These are phyloP conservation scores for Zasmidium cellare DNA, from an alignment of 2,329 filamentous ascomycete species.

Conservation along the genomic window DNA sequence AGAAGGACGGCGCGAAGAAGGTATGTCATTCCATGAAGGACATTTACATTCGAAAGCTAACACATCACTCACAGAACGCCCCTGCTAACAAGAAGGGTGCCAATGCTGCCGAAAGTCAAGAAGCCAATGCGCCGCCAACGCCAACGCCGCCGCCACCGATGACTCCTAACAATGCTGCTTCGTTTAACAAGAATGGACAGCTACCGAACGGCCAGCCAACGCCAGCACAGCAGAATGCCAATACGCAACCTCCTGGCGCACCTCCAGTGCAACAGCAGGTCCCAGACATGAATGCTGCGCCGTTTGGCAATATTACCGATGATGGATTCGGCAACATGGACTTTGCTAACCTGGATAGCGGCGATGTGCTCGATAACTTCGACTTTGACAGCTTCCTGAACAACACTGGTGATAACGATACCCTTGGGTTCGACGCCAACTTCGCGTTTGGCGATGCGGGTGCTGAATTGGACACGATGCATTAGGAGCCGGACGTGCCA, in stretches of 20 bases:
- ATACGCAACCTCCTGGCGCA: slow-evolving; percentile 21
- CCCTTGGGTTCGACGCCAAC: slow-evolving; percentile 39
- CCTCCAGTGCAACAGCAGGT: slow-evolving; percentile 15
- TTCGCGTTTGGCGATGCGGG: slow-evolving; percentile 35
- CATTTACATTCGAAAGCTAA: neutral
- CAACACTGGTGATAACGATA: slow-evolving; percentile 49
- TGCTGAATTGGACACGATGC: neutral
- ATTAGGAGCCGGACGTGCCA: neutral
- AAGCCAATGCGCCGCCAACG: slow-evolving; percentile 41
- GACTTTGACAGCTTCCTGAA: slow-evolving; percentile 69
- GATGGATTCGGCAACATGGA: slow-evolving; percentile 41
- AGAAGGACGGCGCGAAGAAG: slow-evolving; percentile 57
- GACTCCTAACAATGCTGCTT: slow-evolving; percentile 44
- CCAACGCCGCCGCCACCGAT: slow-evolving; percentile 51
- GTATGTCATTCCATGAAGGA: slow-evolving; percentile 4
- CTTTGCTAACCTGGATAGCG: slow-evolving; percentile 49
- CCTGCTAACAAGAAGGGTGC: slow-evolving; percentile 43
- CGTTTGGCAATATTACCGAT: slow-evolving; percentile 41
- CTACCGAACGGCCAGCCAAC: slow-evolving; percentile 35
- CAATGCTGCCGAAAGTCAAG: slow-evolving; percentile 44
- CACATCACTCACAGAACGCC: slow-evolving; percentile 13
- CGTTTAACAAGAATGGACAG: slow-evolving; percentile 36
- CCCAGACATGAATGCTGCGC: slow-evolving; percentile 38
- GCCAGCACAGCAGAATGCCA: slow-evolving; percentile 32
- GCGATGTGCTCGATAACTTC: slow-evolving; percentile 68